These are phyloP conservation scores for Choanephora cucurbitarum DNA, from an alignment of 371 early-diverging fungal genomes.

Conservation along the genomic window DNA sequence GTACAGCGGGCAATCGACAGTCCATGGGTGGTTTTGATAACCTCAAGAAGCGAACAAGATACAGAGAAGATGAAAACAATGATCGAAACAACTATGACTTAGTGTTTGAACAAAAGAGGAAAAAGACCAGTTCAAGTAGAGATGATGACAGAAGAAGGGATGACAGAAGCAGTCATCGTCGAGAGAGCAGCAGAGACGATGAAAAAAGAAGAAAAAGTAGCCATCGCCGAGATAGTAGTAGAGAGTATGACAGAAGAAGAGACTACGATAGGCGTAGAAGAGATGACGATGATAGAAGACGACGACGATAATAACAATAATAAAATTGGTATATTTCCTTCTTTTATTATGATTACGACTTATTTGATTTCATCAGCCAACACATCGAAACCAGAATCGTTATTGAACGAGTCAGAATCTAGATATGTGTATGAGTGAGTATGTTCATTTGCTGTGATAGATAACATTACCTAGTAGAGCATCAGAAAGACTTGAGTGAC, in stretches of 20 bases:
- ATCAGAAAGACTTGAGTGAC: constrained; percentile 9
- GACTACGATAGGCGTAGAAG: constrained; percentile 15
- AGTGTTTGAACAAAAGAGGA: constrained; percentile 44
- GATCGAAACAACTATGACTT: constrained; percentile 40
- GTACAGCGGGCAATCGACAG: constrained; percentile 42
- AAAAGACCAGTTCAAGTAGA: constrained; percentile 37
- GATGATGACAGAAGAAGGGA: constrained; percentile 33
- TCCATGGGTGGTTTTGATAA: constrained; percentile 57
- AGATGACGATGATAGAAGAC: constrained; percentile 20
- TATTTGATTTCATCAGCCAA: constrained; percentile 13
- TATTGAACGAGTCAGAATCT: neutral
- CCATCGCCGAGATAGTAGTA: constrained; percentile 8
- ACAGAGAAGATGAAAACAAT: constrained; percentile 36
- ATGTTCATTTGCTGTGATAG: too few relatives aligned
- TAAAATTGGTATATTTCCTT: too few relatives aligned
- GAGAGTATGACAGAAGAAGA: constrained; percentile 14
- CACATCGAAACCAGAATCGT: constrained; percentile 17
- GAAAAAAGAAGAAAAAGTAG: constrained; percentile 18
- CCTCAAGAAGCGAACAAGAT: constrained; percentile 49
- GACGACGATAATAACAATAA: constrained; percentile 15
- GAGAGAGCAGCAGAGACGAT: constrained; percentile 19
- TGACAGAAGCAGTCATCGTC: constrained; percentile 16
- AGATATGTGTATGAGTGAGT: too few relatives aligned
- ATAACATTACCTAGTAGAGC: neutral
- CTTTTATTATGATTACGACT: neutral